Conservation (phyloP, 2,329 filamentous ascomycete species). For the Fusarium sp. region DNA sequence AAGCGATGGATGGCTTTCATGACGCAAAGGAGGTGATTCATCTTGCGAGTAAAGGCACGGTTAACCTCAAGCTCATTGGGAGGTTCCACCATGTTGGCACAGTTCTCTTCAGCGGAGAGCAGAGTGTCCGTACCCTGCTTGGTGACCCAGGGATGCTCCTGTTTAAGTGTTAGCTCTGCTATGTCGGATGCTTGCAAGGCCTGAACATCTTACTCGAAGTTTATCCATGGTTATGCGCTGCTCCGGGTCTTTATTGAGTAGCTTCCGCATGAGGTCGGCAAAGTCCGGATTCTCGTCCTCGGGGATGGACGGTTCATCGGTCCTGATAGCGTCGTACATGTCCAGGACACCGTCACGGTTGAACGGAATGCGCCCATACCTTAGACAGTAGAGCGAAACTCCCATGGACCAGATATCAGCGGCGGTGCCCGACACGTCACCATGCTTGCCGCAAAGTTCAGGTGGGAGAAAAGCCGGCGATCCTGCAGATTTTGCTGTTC, state of each 20-base stretch:
- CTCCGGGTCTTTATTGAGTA: slow-evolving; percentile 87
- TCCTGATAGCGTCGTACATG: slow-evolving; percentile 88
- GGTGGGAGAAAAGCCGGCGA: slow-evolving; percentile 95
- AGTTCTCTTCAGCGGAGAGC: slow-evolving; percentile 87
- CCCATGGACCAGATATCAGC: slow-evolving; percentile 99
- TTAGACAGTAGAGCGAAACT: slow-evolving; percentile 90
- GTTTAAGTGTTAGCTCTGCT: slow-evolving; percentile 30
- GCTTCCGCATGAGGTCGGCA: slow-evolving; percentile 75
- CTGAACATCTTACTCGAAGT: slow-evolving; percentile 74
- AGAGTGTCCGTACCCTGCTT: slow-evolving; percentile 80
- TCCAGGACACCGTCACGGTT: slow-evolving; percentile 82
- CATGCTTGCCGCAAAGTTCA: slow-evolving; percentile 89
- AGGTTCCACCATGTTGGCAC: slow-evolving; percentile 79
- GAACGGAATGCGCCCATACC: slow-evolving; percentile 90
- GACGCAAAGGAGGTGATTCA: slow-evolving; percentile 86
- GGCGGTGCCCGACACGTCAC: slow-evolving; percentile 86
- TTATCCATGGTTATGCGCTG: slow-evolving; percentile 87
- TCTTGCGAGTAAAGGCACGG: slow-evolving; percentile 88
- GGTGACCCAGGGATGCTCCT: slow-evolving; percentile 96
- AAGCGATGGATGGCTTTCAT: slow-evolving; percentile 94
- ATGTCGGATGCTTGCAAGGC: not conserved
- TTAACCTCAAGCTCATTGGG: slow-evolving; percentile 93
- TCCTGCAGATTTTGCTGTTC: slow-evolving; percentile 90
- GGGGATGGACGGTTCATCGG: slow-evolving; percentile 72
- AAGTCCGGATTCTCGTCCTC: slow-evolving; percentile 75